Evolutionary conservation across 305 asterid species (phyloP), one percentile per base, ranked within the genome.

Genomic region (Monarda citriodora): DNA sequence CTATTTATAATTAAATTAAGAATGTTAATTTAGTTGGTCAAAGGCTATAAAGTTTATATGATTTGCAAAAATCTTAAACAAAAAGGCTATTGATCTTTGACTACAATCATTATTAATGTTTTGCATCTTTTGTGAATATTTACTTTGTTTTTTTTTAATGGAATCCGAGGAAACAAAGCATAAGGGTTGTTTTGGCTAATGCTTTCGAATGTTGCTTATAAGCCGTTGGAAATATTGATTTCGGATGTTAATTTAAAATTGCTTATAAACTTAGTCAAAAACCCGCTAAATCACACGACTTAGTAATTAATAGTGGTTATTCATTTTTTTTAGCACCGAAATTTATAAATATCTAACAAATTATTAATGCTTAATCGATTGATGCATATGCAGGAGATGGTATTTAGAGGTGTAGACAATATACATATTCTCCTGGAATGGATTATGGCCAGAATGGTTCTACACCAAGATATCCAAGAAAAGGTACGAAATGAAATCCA

Each of bases 391-490:
- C 70, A 84, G 92, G 92, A 84, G 53, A 81, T 84, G 92, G 77
- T 81, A 36, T 84, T 84, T 55, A 75, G 92, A 74, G 92, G 92
- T 46, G 81, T 81, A 25, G 92, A 84, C 40, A 84, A 81, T 3
- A 70, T 85, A n/a, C 79, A 76, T 9, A 68, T 82, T 38, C 89
- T 85, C 56, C 73, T 85, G 1, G 94, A 85, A 34, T 85, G 94
- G 94, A 82, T 76, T 34, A 68, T 85, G 78, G 86, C 82, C 20
- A 69, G 87, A 38, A 70, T 82, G 72, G 83, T 80, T 42, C 51
- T 82, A 15, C 94, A 85, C 61, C 87, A 74, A 74, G 94, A 82
- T 40, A 56, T 82, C 60, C 87, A 85, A 70, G 67, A 66, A 17
- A 80, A 72, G 72, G 79, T 66, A 4, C 86, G 79, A 62, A 45